Percentiles rank a stretch among this genome's conserved stretches.
phyloP scores from a whole-genome alignment of 1,139 yeast genomes.

The Candida mesenterica region DNA sequence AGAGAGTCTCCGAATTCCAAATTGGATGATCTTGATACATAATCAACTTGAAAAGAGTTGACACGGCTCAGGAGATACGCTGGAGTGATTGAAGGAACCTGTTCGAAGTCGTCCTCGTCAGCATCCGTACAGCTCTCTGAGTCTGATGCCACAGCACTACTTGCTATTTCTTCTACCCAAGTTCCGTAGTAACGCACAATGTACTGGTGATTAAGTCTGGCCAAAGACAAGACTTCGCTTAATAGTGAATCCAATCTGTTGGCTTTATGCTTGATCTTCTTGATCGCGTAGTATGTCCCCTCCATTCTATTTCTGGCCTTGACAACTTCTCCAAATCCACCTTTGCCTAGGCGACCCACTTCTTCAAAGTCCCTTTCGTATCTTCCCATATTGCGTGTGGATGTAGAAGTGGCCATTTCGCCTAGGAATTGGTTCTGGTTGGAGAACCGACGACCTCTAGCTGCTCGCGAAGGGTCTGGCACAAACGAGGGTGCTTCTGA shows the following conservation, averaged over 20 bases:
- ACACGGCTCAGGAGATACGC: conserved; percentile 4
- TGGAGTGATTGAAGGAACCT: conserved; percentile 3
- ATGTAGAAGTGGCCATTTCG: conserved; percentile 3
- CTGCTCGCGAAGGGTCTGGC: not conserved
- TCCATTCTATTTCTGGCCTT: conserved; percentile 91
- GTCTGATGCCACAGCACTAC: conserved; percentile 16
- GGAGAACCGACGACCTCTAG: conserved; percentile 12
- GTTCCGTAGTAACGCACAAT: conserved; percentile 96
- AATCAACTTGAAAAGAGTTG: conserved; percentile 53
- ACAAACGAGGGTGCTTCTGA: not conserved
- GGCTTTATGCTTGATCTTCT: conserved; percentile 81
- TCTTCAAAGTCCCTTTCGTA: conserved; percentile 82
- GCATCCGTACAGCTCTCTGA: conserved; percentile 5
- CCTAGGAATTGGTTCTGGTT: conserved; percentile 14
- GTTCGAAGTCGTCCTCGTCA: conserved; percentile 8
- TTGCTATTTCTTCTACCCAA: conserved; percentile 79
- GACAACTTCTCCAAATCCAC: conserved; percentile 97
- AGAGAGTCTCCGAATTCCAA: conserved; percentile 43
- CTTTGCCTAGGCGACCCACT: conserved; percentile 86
- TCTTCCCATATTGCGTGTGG: conserved; percentile 25
- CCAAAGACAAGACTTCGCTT: conserved; percentile 88
- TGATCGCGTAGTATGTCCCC: conserved; percentile 92
- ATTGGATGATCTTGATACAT: conserved; percentile 64
- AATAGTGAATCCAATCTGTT: conserved; percentile 76
- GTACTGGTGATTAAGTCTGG: conserved; percentile 89